Evolutionary conservation across 2,329 filamentous ascomycete species (phyloP).

Genomic region (Arthrinium puccinioides): DNA sequence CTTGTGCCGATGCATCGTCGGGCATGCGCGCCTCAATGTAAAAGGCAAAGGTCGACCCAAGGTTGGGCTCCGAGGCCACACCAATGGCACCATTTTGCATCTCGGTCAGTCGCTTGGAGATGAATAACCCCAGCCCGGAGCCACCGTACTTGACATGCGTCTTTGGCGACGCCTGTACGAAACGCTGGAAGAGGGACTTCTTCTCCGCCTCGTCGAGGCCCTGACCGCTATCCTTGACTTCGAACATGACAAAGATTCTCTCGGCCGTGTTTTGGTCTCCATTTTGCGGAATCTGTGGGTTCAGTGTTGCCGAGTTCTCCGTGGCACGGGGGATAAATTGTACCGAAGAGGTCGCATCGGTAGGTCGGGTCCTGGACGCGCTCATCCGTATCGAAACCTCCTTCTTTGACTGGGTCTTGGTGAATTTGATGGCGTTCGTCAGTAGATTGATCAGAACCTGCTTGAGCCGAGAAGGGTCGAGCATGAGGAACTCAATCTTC

Average conservation of each 20-base stretch:
- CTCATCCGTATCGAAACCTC: constrained; percentile 45
- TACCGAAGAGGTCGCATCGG: constrained; percentile 39
- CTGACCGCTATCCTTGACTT: constrained; percentile 62
- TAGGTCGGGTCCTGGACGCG: constrained; percentile 34
- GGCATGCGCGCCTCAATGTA: constrained; percentile 52
- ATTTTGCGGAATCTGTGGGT: constrained; percentile 16
- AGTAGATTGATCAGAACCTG: constrained; percentile 72
- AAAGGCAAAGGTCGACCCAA: constrained; percentile 68
- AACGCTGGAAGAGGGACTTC: constrained; percentile 58
- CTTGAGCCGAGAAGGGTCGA: constrained; percentile 67
- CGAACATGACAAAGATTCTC: constrained; percentile 61
- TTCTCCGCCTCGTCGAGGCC: constrained; percentile 55
- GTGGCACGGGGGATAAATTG: constrained; percentile 55
- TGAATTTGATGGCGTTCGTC: constrained; percentile 57
- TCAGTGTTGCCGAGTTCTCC: constrained; percentile 30
- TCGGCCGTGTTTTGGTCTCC: constrained; percentile 26
- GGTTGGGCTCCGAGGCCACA: constrained; percentile 55
- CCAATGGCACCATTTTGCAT: constrained; percentile 71
- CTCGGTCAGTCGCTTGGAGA: constrained; percentile 65
- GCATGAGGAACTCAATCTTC: constrained; percentile 58
- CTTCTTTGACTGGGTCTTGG: constrained; percentile 51
- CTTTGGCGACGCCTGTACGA: constrained; percentile 58
- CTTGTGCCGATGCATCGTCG: constrained; percentile 28
- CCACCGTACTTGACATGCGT: constrained; percentile 67
- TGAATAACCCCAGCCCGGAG: constrained; percentile 64